Base-by-base conservation (phyloP, 2,329 filamentous ascomycete genomes). In the Nemania sp. region DNA sequence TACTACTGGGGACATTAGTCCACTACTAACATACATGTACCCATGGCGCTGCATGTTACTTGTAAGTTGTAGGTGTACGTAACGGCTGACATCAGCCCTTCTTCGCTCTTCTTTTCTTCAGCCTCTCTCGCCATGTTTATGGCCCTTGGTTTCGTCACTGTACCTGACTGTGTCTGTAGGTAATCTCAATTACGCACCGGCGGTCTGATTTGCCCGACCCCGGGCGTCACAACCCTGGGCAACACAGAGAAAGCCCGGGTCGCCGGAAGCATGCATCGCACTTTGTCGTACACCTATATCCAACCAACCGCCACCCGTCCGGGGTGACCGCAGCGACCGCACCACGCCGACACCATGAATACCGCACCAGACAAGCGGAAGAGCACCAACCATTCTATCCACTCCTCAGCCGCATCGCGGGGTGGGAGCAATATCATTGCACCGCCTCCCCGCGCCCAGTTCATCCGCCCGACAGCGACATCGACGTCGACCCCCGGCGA, bases 281-380 rank as follows among this genome's bases (percentile, higher is more conserved):
- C 62, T 57, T 42, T 45, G 20, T 40, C 40, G 46, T 49, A 47
- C 34, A n/a, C 40, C 15, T 51, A n/a, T n/a, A n/a, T n/a, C 59
- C 39, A 47, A 50, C 59, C 49, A 62, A 39, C 59, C 51, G 46
- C 50, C 29, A 56, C 58, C 18, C 54, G 21, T 20, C 25, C n/a
- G 35, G 18, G 35, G 47, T n/a, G 17, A 37, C 32, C 9, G 11
- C 11, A 54, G 56, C 43, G 57, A 54, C 37, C 62, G 52, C 59
- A 40, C 40, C 58, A 18, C 48, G 53, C 64, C 60, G 64, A 64
- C 56, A 65, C 60, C 51, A 80, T 80, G 78, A 77, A 74, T 64
- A 66, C 72, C 64, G 66, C 72, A 46, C 72, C 78, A 48, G 78
- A 82, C 61, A 81, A 80, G 72, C 79, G 79, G 68, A 78, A 79